Conservation (phyloP, 495 filamentous ascomycete species). For the Tuber microsphaerosporum region DNA sequence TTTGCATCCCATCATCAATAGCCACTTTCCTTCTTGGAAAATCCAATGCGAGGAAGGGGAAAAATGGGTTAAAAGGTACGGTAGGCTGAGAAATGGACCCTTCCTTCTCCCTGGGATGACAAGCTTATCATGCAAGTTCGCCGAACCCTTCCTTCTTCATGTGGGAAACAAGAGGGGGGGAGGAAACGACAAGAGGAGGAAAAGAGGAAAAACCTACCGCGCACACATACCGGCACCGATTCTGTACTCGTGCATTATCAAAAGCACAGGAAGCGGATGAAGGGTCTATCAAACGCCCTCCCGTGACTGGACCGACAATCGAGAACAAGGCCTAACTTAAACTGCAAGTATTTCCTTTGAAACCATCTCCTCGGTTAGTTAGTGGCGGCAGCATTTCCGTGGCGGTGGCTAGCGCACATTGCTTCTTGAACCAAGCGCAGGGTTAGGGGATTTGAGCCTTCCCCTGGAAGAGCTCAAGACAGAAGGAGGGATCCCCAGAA, state of each 20-base stretch:
- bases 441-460: background rate
- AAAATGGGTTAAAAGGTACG: background rate
- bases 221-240: background rate
- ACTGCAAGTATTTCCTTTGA: background rate
- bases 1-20: background rate
- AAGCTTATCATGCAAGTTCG: background rate
- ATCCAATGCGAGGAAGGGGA: background rate
- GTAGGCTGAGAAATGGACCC: background rate
- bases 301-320: background rate
- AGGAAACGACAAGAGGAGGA: conserved; percentile 16
- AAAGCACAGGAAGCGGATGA: background rate
- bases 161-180: conserved; percentile 13
- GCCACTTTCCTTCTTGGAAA: background rate
- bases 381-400: background rate
- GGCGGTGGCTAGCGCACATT: background rate
- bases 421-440: background rate
- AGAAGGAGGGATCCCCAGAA: background rate
- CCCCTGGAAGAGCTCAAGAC: background rate
- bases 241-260: background rate
- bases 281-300: background rate
- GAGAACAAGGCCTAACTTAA: background rate
- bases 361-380: background rate
- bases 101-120: background rate
- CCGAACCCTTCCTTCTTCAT: background rate
- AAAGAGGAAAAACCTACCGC: background rate